Evolutionary conservation across 805 yeast species (phyloP).

Genomic region (Kurtzmaniella cleridarum): DNA sequence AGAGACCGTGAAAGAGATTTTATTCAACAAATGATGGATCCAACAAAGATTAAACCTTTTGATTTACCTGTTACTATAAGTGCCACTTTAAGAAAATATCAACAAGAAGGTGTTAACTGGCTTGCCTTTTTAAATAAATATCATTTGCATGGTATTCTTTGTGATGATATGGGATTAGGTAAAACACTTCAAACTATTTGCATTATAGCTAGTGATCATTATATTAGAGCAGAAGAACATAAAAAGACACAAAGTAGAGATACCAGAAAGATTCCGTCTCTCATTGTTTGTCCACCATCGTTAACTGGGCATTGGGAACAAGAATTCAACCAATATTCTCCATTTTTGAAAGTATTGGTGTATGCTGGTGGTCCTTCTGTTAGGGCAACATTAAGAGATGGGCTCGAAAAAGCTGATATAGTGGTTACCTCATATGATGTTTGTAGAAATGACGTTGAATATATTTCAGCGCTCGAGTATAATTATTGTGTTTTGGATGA

Average conservation of each 20-base stretch:
- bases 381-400: slow-evolving; percentile 51
- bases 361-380: slow-evolving; percentile 91
- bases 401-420: slow-evolving; percentile 62
- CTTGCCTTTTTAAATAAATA: slow-evolving; percentile 90
- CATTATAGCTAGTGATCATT: slow-evolving; percentile 94
- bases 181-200: slow-evolving; percentile 96
- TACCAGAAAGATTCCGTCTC: slow-evolving; percentile 70
- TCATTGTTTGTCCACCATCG: slow-evolving; percentile 94
- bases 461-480: slow-evolving; percentile 56
- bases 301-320: slow-evolving; percentile 99
- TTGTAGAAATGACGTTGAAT: slow-evolving; percentile 82
- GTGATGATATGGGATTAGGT: slow-evolving; percentile 99
- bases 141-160: slow-evolving; percentile 92
- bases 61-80: slow-evolving; percentile 85
- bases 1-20: slow-evolving; percentile 93
- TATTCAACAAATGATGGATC: slow-evolving; percentile 97
- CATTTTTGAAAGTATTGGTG: slow-evolving; percentile 73
- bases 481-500: slow-evolving; percentile 96
- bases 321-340: slow-evolving; percentile 85
- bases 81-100: slow-evolving; percentile 90
- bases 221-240: slow-evolving; percentile 69
- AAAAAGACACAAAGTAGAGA: slow-evolving; percentile 56
- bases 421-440: slow-evolving; percentile 96
- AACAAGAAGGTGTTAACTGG: slow-evolving; percentile 99
- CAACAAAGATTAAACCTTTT: slow-evolving; percentile 81